phyloP scores from a whole-genome alignment of 225 moss, liverwort and hornwort genomes.

The Straminergon stramineum region DNA sequence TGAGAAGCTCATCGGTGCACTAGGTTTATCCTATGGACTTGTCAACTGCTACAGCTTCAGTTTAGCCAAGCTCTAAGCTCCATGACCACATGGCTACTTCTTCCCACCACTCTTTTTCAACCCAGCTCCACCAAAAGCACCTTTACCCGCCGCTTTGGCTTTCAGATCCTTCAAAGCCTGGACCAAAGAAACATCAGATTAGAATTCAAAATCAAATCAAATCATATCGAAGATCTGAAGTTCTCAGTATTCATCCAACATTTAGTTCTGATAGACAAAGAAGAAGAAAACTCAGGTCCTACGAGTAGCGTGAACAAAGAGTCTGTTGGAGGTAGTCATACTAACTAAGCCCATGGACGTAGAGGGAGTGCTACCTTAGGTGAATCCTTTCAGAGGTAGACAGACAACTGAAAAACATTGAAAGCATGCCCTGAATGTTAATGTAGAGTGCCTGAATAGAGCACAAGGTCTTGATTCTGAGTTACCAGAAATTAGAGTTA shows the following conservation, averaged over 20 bases:
- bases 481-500: not conserved
- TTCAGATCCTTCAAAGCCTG: conserved; percentile 90
- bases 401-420: not conserved
- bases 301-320: not conserved
- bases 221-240: not conserved
- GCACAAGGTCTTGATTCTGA: not conserved
- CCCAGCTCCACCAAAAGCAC: conserved; percentile 80
- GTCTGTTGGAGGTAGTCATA: not conserved
- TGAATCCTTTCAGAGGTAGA: not conserved
- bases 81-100: conserved; percentile 32
- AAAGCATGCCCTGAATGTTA: not conserved
- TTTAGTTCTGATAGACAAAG: not conserved
- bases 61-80: not conserved
- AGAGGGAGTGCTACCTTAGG: not conserved
- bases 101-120: conserved; percentile 87
- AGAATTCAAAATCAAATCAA: not conserved
- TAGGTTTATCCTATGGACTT: conserved; percentile 8
- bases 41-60: not conserved
- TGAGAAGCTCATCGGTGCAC: not conserved
- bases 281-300: not conserved
- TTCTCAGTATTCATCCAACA: not conserved
- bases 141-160: conserved; percentile 79
- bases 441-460: not conserved
- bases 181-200: not conserved
- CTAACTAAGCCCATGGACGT: not conserved